Conservation (phyloP, 495 filamentous ascomycete species). For the Aspergillus nidulans region DNA sequence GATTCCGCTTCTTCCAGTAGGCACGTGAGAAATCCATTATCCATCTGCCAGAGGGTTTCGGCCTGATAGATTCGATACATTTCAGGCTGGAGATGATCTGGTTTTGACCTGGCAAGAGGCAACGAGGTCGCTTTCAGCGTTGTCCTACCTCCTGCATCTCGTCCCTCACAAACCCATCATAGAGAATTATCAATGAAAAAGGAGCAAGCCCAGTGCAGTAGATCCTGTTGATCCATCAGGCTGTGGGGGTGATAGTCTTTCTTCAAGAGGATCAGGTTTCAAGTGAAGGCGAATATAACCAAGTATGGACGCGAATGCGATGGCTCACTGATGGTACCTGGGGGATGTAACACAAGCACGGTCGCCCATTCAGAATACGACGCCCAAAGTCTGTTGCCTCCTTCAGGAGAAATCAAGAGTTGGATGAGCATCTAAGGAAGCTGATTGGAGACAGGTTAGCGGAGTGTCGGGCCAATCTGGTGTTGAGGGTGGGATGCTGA, state of each 20-base stretch:
- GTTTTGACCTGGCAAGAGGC: no score
- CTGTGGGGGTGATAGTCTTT: not conserved
- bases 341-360: conserved; percentile 5
- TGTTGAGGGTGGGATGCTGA: conserved; percentile 1
- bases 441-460: conserved; percentile 18
- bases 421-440: not conserved
- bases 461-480: conserved; percentile 8
- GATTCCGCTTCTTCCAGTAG: conserved; percentile 8
- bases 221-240: not conserved
- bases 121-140: no score
- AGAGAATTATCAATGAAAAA: no score
- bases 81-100: no score
- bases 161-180: not conserved
- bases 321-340: not conserved
- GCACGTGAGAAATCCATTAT: not conserved
- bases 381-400: conserved; percentile 4
- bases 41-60: not conserved
- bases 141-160: conserved; percentile 4
- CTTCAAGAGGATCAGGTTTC: not conserved
- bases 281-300: conserved; percentile 4
- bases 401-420: not conserved
- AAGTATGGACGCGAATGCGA: not conserved
- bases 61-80: no score
- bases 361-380: not conserved
- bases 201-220: not conserved